These are phyloP conservation scores for Podospora fimiseda DNA, from an alignment of 495 filamentous ascomycete species.

Conservation along the genomic window DNA sequence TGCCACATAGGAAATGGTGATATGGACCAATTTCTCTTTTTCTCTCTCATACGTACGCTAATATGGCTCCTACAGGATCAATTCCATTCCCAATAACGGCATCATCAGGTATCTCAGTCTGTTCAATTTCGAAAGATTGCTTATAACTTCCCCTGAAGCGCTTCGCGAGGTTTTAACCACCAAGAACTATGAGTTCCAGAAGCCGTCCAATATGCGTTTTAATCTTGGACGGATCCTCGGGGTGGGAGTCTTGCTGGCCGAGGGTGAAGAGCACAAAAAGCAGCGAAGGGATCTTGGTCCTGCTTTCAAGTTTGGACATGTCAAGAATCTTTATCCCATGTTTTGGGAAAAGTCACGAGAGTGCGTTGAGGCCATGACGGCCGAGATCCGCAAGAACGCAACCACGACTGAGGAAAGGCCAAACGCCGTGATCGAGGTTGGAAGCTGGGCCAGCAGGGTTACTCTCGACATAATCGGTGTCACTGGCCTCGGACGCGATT, in stretches of 20 bases:
- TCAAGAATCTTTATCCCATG: conserved; percentile 77
- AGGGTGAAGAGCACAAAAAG: conserved; percentile 78
- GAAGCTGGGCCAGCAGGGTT: conserved; percentile 60
- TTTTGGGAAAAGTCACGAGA: conserved; percentile 69
- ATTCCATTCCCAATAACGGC: conserved; percentile 75
- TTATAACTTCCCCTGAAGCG: conserved; percentile 59
- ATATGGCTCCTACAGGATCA: conserved; percentile 48
- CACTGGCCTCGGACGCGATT: conserved; percentile 76
- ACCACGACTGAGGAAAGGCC: conserved; percentile 36
- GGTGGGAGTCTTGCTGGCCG: conserved; percentile 69
- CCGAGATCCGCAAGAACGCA: conserved; percentile 20
- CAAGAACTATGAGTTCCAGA: conserved; percentile 74
- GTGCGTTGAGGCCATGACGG: conserved; percentile 42
- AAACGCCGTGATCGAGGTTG: conserved; percentile 56
- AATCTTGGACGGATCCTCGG: conserved; percentile 63
- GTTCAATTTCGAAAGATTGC: conserved; percentile 65
- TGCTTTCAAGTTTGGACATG: conserved; percentile 76
- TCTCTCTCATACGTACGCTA: no score
- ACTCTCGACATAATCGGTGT: conserved; percentile 86
- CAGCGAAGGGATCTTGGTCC: conserved; percentile 78
- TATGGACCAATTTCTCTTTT: no score
- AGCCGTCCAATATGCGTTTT: conserved; percentile 53
- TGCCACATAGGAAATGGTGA: conserved; percentile 55
- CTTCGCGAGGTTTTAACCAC: conserved; percentile 60
- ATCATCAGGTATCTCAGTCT: conserved; percentile 69